These are phyloP conservation scores for Begonia masoniana DNA, from an alignment of 306 rosid species.

Conservation along the genomic window DNA sequence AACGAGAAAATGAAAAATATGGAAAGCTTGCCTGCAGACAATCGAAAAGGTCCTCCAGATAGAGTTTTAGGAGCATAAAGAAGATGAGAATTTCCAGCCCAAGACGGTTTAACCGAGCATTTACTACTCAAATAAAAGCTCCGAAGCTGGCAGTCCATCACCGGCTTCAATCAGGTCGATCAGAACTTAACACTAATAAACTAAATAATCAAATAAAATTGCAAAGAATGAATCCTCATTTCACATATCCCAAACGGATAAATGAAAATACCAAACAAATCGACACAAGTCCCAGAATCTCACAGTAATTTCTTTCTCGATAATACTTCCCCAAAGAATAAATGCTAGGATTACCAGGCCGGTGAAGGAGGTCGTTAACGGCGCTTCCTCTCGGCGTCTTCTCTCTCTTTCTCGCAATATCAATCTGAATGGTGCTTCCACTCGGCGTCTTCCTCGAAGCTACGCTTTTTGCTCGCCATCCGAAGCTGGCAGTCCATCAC, in stretches of 20 bases:
- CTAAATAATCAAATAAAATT: no score
- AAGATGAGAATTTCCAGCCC: slow-evolving; percentile 1
- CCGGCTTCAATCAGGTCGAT: slow-evolving; percentile 27
- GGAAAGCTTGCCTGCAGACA: slow-evolving; percentile 18
- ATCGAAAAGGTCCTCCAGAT: slow-evolving; percentile 1
- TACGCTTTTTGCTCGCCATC: no score
- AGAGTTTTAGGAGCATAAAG: slow-evolving; percentile 1
- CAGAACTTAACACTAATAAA: slow-evolving; percentile 3
- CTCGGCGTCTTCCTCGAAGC: no score
- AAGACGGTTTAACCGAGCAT: slow-evolving; percentile 14
- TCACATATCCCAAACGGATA: neutral
- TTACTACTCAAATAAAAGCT: slow-evolving; percentile 22
- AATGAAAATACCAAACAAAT: neutral
- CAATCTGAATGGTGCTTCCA: no score
- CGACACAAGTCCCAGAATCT: neutral
- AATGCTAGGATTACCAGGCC: neutral
- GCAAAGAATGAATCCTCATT: no score
- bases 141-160: slow-evolving; percentile 34
- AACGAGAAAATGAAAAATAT: neutral
- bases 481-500: slow-evolving; percentile 35
- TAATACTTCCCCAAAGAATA: neutral
- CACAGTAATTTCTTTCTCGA: neutral
- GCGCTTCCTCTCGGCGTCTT: neutral
- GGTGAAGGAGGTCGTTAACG: neutral
- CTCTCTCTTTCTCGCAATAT: no score